Evolutionary conservation across 169 alveolate species (phyloP), one percentile per base, ranked within the genome.

Genomic region (Theileria annulata): DNA sequence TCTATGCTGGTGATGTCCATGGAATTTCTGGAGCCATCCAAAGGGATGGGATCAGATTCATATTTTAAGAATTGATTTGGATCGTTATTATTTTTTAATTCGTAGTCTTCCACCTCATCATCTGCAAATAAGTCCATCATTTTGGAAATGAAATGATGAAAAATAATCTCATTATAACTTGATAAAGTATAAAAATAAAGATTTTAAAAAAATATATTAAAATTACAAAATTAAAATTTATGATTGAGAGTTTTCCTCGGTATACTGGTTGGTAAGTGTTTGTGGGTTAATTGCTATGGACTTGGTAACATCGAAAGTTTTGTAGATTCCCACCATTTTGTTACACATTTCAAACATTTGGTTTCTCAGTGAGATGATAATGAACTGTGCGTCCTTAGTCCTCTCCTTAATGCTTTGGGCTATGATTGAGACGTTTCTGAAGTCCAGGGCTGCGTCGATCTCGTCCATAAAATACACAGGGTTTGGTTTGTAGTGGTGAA

Each of bases 391-490:
- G 85, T 97, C 96, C 72, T 93, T 93, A n/a, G 99, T 96, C 67
- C 96, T 91, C 77, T 92, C 94, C 75, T 95, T 95, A 67, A 96
- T 93, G 87, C 92, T 95, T 51, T 93, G 91, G 1, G 98, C 98
- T 49, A 96, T 93, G 77, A 94, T 95, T 47, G 96, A 80, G 17
- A 96, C 99, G 88, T 98, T 98, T 73, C 97, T 94, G 86, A 94
- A 95, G 85, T 98, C 99, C n/a, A 98, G 92, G 15, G 99, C 99
- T 3, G 99, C 99, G 90, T 98, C 99, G 12, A 98, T 97, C 88
- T 98, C 99, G 78, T 98, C 99, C 98, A 98, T 96, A 87, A 97
- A 97, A 90, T 98, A 98, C 49, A 98, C 88, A 1, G 99, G 99
- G 30, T 99, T 96, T 2, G 99, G 99, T 86, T 96, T 96, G 88